These are phyloP conservation scores for Diaporthe ampelina DNA, from an alignment of 2,329 filamentous ascomycete species.

Conservation along the genomic window DNA sequence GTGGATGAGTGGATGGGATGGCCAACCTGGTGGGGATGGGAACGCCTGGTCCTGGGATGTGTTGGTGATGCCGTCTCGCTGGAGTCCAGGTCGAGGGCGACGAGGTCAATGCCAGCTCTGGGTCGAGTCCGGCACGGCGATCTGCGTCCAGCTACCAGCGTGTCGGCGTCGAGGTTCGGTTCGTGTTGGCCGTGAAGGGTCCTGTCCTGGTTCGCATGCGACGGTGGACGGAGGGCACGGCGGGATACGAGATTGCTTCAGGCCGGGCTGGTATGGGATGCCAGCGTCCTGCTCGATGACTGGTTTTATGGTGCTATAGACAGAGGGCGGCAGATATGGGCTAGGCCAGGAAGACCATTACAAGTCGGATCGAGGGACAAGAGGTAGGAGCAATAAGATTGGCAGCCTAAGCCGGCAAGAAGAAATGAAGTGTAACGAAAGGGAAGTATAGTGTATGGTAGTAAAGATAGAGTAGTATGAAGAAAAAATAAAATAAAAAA, in stretches of 20 bases:
- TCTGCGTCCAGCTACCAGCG: conserved; percentile 25
- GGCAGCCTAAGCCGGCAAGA: conserved; percentile 26
- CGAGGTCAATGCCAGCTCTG: conserved; percentile 24
- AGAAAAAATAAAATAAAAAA: conserved; percentile 29
- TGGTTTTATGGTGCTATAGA: conserved; percentile 19
- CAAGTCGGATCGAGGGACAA: conserved; percentile 37
- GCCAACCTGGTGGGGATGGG: not conserved
- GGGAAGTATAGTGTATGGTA: conserved; percentile 26
- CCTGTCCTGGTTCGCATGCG: conserved; percentile 28
- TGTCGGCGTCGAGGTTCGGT: conserved; percentile 15
- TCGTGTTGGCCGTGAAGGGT: conserved; percentile 20
- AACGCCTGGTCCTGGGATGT: conserved; percentile 9
- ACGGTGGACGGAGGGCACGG: conserved; percentile 6
- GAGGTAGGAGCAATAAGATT: conserved; percentile 40
- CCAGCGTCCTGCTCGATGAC: conserved; percentile 7
- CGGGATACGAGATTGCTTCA: conserved; percentile 12
- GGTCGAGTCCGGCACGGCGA: conserved; percentile 21
- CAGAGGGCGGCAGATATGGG: conserved; percentile 32
- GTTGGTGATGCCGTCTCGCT: conserved; percentile 2
- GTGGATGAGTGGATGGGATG: not conserved
- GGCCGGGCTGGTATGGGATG: conserved; percentile 13
- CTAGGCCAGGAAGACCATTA: conserved; percentile 34
- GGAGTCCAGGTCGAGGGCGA: conserved; percentile 22
- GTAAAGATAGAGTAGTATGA: conserved; percentile 39
- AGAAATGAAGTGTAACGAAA: conserved; percentile 31